phyloP scores from a whole-genome alignment of 371 early-diverging fungal species.

The Mortierella sp. region DNA sequence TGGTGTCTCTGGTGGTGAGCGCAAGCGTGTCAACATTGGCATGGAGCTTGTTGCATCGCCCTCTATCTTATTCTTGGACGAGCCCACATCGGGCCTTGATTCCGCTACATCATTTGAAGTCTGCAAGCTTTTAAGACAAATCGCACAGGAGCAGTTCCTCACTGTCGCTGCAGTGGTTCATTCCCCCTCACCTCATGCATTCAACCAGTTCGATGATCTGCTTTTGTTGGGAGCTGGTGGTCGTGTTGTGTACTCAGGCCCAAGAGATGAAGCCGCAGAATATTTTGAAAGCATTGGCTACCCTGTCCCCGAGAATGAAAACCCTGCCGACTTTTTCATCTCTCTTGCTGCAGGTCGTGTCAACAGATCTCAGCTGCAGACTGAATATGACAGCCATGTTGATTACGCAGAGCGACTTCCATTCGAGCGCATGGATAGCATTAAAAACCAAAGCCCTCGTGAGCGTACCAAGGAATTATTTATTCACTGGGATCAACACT shows the following conservation, averaged over 20 bases:
- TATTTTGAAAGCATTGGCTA: constrained; percentile 75
- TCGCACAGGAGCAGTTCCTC: constrained; percentile 69
- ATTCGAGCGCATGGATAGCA: constrained; percentile 6
- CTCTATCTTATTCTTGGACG: constrained; percentile 86
- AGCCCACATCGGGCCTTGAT: constrained; percentile 91
- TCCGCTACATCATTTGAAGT: constrained; percentile 78
- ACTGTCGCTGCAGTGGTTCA: constrained; percentile 82
- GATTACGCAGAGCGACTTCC: not conserved
- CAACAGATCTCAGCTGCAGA: not conserved
- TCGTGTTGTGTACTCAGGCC: constrained; percentile 73
- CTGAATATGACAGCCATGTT: constrained; percentile 16
- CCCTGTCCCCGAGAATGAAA: constrained; percentile 64
- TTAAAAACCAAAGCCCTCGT: constrained; percentile 14
- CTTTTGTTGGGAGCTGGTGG: constrained; percentile 77
- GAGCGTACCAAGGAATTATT: constrained; percentile 43
- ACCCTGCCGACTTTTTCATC: constrained; percentile 73
- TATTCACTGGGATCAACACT: constrained; percentile 36
- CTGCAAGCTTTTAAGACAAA: constrained; percentile 65
- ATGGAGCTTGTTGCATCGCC: constrained; percentile 86
- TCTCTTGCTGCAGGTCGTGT: constrained; percentile 59
- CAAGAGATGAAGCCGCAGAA: constrained; percentile 55
- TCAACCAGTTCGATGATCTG: constrained; percentile 76
- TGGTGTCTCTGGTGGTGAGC: constrained; percentile 91
- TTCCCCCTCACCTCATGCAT: constrained; percentile 77
- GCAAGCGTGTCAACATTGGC: constrained; percentile 88